These are phyloP conservation scores for Arthroderma sp. DNA, from an alignment of 2,329 filamentous ascomycete genomes.

Conservation along the genomic window DNA sequence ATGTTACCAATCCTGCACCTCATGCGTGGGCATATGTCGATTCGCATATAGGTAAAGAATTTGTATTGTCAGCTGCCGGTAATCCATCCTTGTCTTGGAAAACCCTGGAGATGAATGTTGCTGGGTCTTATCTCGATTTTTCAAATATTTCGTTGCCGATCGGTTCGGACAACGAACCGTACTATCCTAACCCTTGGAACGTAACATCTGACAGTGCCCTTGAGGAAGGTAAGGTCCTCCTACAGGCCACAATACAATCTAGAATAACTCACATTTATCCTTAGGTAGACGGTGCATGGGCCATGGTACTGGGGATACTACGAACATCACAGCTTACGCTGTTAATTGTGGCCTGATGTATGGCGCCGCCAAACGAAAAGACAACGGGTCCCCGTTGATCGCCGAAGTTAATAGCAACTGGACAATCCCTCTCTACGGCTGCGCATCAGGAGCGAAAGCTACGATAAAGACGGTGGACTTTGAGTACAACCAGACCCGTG, in stretches of 20 bases:
- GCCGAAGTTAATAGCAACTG: slow-evolving; percentile 28
- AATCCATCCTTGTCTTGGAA: background rate
- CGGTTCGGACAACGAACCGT: background rate
- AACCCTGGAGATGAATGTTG: background rate
- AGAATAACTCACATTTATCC: background rate
- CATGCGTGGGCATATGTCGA: slow-evolving; percentile 25
- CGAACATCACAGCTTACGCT: slow-evolving; percentile 23
- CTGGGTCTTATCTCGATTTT: too few relatives aligned
- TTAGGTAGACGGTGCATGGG: background rate
- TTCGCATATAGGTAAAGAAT: slow-evolving; percentile 23
- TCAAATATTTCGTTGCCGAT: background rate
- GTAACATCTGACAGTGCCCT: slow-evolving; percentile 6
- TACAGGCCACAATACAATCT: background rate
- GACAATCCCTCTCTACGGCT: slow-evolving; percentile 27
- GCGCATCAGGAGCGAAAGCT: slow-evolving; percentile 26
- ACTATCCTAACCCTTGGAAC: slow-evolving; percentile 21
- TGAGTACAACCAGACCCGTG: slow-evolving; percentile 23
- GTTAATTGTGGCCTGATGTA: slow-evolving; percentile 23
- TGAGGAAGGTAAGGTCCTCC: too few relatives aligned
- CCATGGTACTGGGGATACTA: slow-evolving; percentile 8
- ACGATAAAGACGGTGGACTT: slow-evolving; percentile 32
- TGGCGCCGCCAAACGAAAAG: slow-evolving; percentile 20
- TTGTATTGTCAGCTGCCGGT: slow-evolving; percentile 12
- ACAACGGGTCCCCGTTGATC: slow-evolving; percentile 17
- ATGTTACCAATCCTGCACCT: slow-evolving; percentile 1